Percentiles rank a stretch among this genome's conserved stretches.
These are phyloP conservation scores for Typha latifolia DNA, from an alignment of 176 grass and related monocot genomes.

Conservation along the genomic window DNA sequence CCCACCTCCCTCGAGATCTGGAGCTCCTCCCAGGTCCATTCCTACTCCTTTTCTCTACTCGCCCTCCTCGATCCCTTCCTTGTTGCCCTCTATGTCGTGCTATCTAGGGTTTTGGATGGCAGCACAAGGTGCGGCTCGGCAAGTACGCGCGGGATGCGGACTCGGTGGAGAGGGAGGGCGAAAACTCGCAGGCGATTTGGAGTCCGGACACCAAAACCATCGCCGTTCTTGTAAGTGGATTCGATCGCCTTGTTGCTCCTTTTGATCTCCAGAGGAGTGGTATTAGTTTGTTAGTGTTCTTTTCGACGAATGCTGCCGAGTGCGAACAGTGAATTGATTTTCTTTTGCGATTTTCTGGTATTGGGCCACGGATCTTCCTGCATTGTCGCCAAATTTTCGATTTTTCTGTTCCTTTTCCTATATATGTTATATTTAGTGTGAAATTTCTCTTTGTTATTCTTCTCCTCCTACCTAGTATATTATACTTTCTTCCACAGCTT, in stretches of 20 bases:
- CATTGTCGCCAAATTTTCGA: too few relatives aligned
- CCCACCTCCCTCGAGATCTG: conserved; percentile 89
- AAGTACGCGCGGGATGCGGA: conserved; percentile 51
- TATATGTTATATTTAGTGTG: too few relatives aligned
- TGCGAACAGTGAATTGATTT: too few relatives aligned
- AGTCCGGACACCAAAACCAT: conserved; percentile 78
- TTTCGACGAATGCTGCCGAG: too few relatives aligned
- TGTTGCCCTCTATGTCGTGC: background rate
- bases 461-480: too few relatives aligned
- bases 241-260: background rate
- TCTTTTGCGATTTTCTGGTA: too few relatives aligned
- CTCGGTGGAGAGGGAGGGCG: conserved; percentile 48
- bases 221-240: conserved; percentile 61
- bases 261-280: background rate
- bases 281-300: background rate
- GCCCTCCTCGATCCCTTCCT: background rate
- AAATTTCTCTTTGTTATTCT: too few relatives aligned
- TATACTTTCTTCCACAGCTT: too few relatives aligned
- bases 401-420: too few relatives aligned
- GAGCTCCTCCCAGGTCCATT: conserved; percentile 48
- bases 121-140: conserved; percentile 73
- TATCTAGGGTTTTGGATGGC: conserved; percentile 11
- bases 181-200: conserved; percentile 80
- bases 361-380: too few relatives aligned
- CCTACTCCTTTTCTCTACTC: background rate